phyloP scores from a whole-genome alignment of 78 protist genomes.

The slime mould (Dictyostelium discoideum) region DNA sequence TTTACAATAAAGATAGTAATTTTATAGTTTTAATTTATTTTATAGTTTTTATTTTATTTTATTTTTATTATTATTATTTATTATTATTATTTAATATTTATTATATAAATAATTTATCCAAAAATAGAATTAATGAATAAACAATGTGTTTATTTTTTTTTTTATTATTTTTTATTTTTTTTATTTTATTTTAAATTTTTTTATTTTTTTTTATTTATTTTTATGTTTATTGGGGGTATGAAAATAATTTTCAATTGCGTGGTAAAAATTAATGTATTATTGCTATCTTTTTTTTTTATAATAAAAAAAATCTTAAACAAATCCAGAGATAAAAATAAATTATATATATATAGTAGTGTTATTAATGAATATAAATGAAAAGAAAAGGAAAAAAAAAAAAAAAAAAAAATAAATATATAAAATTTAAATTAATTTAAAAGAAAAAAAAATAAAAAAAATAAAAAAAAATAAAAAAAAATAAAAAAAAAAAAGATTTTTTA shows the following conservation, averaged over 20 bases:
- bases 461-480: too few relatives aligned
- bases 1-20: not conserved
- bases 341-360: too few relatives aligned
- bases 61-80: not conserved
- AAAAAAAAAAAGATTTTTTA: too few relatives aligned
- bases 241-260: not conserved
- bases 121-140: not conserved
- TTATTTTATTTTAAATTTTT: not conserved
- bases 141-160: not conserved
- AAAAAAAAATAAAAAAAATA: not conserved
- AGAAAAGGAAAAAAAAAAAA: too few relatives aligned
- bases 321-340: not conserved
- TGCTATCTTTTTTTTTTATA: not conserved
- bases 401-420: not conserved
- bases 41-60: too few relatives aligned
- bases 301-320: not conserved
- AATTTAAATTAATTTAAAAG: not conserved
- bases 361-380: too few relatives aligned
- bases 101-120: not conserved
- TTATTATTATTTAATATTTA: not conserved
- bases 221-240: not conserved
- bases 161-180: not conserved
- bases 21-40: not conserved
- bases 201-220: not conserved
- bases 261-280: not conserved